Conservation (phyloP, 495 filamentous ascomycete genomes). For the Daldinia childiae region DNA sequence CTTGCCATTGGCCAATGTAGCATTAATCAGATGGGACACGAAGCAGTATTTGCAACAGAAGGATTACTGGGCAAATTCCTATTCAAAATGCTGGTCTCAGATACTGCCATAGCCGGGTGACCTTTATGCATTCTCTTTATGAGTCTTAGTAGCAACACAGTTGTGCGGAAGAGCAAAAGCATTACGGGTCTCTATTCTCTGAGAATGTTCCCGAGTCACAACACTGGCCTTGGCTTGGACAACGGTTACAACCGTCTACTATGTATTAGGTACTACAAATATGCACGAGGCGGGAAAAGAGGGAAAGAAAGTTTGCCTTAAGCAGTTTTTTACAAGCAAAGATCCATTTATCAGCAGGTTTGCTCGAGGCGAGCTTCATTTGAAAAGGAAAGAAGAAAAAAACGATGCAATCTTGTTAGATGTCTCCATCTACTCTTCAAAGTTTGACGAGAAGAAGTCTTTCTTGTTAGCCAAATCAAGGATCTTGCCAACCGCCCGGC, state of each 20-base stretch:
- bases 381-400: slow-evolving; percentile 9
- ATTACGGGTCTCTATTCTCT: slow-evolving; percentile 21
- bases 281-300: background rate
- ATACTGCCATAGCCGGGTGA: slow-evolving; percentile 25
- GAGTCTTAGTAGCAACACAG: slow-evolving; percentile 13
- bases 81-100: slow-evolving; percentile 26
- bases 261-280: slow-evolving; percentile 12
- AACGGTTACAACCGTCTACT: slow-evolving; percentile 1
- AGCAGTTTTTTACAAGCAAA: slow-evolving; percentile 18
- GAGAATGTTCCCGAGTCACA: slow-evolving; percentile 27
- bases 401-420: background rate
- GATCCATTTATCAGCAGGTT: slow-evolving; percentile 20
- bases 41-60: slow-evolving; percentile 44
- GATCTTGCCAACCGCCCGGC: slow-evolving; percentile 41
- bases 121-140: slow-evolving; percentile 32
- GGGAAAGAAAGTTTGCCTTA: slow-evolving; percentile 8
- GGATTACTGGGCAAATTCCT: slow-evolving; percentile 39
- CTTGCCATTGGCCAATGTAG: slow-evolving; percentile 38
- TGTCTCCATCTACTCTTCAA: slow-evolving; percentile 11
- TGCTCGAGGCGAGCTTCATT: slow-evolving; percentile 16
- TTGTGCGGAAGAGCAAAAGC: slow-evolving; percentile 14
- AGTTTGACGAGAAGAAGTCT: slow-evolving; percentile 29
- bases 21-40: slow-evolving; percentile 43
- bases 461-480: slow-evolving; percentile 39
- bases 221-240: slow-evolving; percentile 13